Evolutionary conservation across 1,284 basidiomycete species (phyloP), one percentile per base, ranked within the genome.

Genomic region (Ustilago esculenta): DNA sequence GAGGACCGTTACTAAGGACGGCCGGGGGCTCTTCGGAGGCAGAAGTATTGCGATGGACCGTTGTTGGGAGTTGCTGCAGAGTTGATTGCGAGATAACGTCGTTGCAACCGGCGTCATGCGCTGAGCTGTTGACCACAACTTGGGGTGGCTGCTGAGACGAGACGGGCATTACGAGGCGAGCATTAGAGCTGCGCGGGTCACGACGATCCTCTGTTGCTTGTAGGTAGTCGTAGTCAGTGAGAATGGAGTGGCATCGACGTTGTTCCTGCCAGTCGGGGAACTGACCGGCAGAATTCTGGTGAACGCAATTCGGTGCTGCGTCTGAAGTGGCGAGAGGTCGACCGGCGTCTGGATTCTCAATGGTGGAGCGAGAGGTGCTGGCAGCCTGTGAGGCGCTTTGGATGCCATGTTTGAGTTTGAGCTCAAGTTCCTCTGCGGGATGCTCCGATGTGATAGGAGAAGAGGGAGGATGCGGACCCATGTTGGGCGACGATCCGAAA

Each of bases 221-320:
- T 3, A 29, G 33, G 17, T 56, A 70, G 32, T 70, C 60, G 30
- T 45, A 63, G n/a, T 70, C 67, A 14, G 48, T 56, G 12, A 54
- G 50, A 17, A 60, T 43, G 8, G 55, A 41, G 21, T 70, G 55
- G 49, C 67, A 70, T 23, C 67, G 51, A 12, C 67, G 56, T 27
- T 64, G 60, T 2, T 70, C 67, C 24, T 69, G 59, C 49, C 60
- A 60, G 18, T 69, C 66, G 18, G 51, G 42, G 25, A 68, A 54
- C 14, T 57, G 59, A 2, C 45, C 15, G 21, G 52, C 49, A 33
- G 34, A 21, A 7, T 37, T 45, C 46, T 18, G 43, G 15, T 55
- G 41, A 7, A n/a, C 42, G 24, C n/a, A 46, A 44, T 18, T 57
- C 20, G 29, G 4, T 0, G 45, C 14, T 17, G 27, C 32, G 1